phyloP scores from a whole-genome alignment of 495 filamentous ascomycete genomes.

The Neurospora sp. region DNA sequence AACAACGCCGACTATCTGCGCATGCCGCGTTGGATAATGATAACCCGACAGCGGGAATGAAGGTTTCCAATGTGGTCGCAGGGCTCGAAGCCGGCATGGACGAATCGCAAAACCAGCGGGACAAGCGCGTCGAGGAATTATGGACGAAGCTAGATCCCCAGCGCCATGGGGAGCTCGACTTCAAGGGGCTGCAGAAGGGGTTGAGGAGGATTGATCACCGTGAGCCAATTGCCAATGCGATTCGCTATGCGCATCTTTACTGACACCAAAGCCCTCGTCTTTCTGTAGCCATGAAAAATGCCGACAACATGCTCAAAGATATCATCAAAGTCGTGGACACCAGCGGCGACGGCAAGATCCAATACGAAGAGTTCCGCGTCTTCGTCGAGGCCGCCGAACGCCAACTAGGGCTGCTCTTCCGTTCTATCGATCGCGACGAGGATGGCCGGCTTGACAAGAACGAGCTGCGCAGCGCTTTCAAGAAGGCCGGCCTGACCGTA shows the following conservation, averaged over 20 bases:
- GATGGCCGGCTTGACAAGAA: constrained; percentile 83
- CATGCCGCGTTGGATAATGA: constrained; percentile 23
- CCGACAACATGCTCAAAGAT: constrained; percentile 70
- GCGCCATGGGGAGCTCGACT: constrained; percentile 67
- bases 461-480: constrained; percentile 71
- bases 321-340: constrained; percentile 76
- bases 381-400: constrained; percentile 83
- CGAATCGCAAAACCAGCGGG: constrained; percentile 61
- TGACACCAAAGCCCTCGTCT: constrained; percentile 9
- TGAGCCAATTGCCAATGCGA: constrained; percentile 35
- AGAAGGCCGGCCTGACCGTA: constrained; percentile 66
- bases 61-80: constrained; percentile 30
- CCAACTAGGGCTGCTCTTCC: constrained; percentile 71
- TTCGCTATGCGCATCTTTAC: constrained; percentile 4
- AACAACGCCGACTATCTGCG: background rate
- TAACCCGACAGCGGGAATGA: constrained; percentile 25
- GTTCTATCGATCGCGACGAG: constrained; percentile 72
- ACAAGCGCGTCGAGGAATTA: constrained; percentile 65
- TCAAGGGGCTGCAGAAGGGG: constrained; percentile 72
- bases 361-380: constrained; percentile 79
- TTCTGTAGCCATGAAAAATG: constrained; percentile 76
- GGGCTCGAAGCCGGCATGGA: constrained; percentile 35
- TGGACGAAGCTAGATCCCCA: constrained; percentile 72
- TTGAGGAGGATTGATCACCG: constrained; percentile 86
- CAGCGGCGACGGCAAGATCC: constrained; percentile 77